Conservation (phyloP, 2,329 filamentous ascomycete species). For the Aspergillus versicolor region DNA sequence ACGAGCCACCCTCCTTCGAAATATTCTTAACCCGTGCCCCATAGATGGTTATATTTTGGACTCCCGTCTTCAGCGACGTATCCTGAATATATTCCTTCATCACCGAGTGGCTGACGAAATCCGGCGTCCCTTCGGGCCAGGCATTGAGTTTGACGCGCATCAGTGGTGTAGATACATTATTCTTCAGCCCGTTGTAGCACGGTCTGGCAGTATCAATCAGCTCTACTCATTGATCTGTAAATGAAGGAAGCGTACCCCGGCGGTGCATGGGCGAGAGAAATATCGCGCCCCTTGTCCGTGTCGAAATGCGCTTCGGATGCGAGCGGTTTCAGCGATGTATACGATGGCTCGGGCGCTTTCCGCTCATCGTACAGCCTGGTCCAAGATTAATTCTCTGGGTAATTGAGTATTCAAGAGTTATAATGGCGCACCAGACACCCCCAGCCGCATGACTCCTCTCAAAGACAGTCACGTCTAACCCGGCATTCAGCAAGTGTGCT, state of each 20-base stretch:
- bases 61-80: slow-evolving; percentile 52
- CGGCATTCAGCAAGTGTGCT: slow-evolving; percentile 46
- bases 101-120: slow-evolving; percentile 58
- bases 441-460: slow-evolving; percentile 54
- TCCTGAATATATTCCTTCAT: slow-evolving; percentile 62
- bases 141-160: slow-evolving; percentile 50
- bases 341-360: slow-evolving; percentile 48
- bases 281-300: slow-evolving; percentile 3
- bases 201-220: slow-evolving; percentile 36
- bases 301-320: slow-evolving; percentile 10
- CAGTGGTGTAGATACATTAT: slow-evolving; percentile 54
- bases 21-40: slow-evolving; percentile 60
- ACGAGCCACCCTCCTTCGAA: slow-evolving; percentile 48
- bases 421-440: slow-evolving; percentile 52
- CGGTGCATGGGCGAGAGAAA: slow-evolving; percentile 43
- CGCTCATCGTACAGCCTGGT: slow-evolving; percentile 53
- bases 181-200: slow-evolving; percentile 53
- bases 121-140: slow-evolving; percentile 61
- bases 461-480: slow-evolving; percentile 54
- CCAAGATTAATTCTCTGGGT: background rate
- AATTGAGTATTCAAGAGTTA: no score
- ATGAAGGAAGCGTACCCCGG: slow-evolving; percentile 42
- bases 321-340: slow-evolving; percentile 27
- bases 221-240: background rate
- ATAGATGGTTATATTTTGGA: slow-evolving; percentile 53